Percentiles rank a stretch among this genome's conserved stretches.
phyloP scores from a whole-genome alignment of 2,329 filamentous ascomycete genomes.

The Penicillium concentricum region DNA sequence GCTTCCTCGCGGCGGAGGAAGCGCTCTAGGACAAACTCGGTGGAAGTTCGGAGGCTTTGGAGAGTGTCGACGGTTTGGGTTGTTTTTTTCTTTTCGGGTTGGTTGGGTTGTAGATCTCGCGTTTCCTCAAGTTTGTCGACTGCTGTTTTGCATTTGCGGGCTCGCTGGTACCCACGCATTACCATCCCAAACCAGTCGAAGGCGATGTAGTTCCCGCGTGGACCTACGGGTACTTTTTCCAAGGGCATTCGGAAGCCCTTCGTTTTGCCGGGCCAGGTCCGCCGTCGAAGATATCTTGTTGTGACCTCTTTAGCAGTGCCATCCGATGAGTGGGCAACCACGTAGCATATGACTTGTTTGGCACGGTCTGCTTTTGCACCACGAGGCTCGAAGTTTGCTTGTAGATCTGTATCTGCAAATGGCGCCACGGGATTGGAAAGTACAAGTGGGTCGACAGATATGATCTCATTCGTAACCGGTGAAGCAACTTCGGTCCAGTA shows the following conservation, averaged over 20 bases:
- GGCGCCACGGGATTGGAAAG: constrained; percentile 66
- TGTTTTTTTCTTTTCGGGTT: constrained; percentile 69
- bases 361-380: constrained; percentile 79
- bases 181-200: constrained; percentile 86
- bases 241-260: constrained; percentile 77
- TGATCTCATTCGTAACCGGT: constrained; percentile 72
- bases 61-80: constrained; percentile 78
- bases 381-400: constrained; percentile 76
- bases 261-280: constrained; percentile 80
- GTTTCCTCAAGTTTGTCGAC: constrained; percentile 77
- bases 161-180: constrained; percentile 69
- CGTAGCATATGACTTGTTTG: constrained; percentile 86
- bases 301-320: constrained; percentile 94
- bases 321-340: constrained; percentile 78
- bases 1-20: constrained; percentile 93
- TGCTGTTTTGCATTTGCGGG: constrained; percentile 57
- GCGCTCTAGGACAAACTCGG: constrained; percentile 79
- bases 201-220: constrained; percentile 72
- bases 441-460: constrained; percentile 75
- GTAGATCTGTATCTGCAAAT: constrained; percentile 60
- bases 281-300: constrained; percentile 79
- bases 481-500: constrained; percentile 95
- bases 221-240: constrained; percentile 78
- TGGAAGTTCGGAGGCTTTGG: constrained; percentile 82
- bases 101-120: constrained; percentile 70